A percentile compares a stretch with the other conserved stretches of the same genome.
These are phyloP conservation scores for Eucalyptus erythrocorys DNA, from an alignment of 345 rosid genomes.

Conservation along the genomic window DNA sequence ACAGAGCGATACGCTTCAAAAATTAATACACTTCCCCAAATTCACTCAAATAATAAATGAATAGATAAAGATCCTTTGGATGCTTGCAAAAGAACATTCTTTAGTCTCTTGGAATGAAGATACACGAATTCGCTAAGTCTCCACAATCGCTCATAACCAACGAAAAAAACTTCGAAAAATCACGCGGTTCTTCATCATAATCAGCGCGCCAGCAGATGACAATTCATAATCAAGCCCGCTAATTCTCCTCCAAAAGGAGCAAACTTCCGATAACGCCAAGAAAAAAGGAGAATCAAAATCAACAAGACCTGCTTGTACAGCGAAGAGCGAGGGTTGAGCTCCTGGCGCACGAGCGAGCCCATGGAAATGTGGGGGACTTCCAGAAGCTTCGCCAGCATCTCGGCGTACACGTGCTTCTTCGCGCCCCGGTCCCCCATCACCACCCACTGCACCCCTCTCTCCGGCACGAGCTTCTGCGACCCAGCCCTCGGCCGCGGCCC, in stretches of 20 bases:
- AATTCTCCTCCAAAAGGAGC: not conserved
- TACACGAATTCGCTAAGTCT: not conserved
- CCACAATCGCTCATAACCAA: not conserved
- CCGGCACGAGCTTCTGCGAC: constrained; percentile 25
- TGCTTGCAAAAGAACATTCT: not conserved
- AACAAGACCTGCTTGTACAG: constrained; percentile 54
- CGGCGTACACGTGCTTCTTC: constrained; percentile 66
- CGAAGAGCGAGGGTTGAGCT: constrained; percentile 66
- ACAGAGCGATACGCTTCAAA: not conserved
- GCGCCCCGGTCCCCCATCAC: constrained; percentile 73
- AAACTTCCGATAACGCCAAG: not conserved
- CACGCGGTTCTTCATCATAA: not conserved
- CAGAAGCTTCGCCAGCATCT: constrained; percentile 71
- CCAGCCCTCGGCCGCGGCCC: constrained; percentile 5
- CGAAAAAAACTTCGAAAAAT: not conserved
- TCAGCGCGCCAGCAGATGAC: not conserved
- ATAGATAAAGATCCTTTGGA: not conserved
- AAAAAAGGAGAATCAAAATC: not conserved
- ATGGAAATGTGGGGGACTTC: constrained; percentile 89
- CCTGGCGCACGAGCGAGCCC: constrained; percentile 77
- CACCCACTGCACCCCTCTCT: constrained; percentile 94
- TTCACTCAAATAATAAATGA: not conserved
- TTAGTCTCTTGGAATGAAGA: not conserved
- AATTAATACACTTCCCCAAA: not conserved
- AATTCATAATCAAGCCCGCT: not conserved